phyloP scores from a whole-genome alignment of 768 basidiomycete species.

The Lenzites betulinus region DNA sequence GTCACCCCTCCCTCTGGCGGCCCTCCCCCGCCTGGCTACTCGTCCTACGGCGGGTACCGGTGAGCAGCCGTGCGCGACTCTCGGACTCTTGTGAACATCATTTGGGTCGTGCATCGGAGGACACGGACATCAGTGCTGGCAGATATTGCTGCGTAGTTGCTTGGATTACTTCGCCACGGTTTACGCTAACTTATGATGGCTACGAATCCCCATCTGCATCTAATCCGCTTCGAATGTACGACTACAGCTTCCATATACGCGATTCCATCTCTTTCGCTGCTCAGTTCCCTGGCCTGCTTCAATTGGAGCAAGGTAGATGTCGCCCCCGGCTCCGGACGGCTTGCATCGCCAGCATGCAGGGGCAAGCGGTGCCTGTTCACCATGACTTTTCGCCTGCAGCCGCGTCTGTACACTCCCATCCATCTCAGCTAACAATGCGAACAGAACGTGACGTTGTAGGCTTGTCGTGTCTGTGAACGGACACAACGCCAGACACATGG shows the following conservation, averaged over 20 bases:
- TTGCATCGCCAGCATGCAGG: too few species aligned
- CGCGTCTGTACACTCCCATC: too few species aligned
- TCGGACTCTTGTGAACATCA: neutral
- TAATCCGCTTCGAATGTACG: conserved; percentile 21
- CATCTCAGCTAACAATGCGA: too few species aligned
- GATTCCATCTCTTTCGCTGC: conserved; percentile 3
- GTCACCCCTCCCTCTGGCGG: conserved; percentile 16
- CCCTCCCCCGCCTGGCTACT: conserved; percentile 19
- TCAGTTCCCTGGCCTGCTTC: too few species aligned
- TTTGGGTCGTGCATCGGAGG: conserved; percentile 9
- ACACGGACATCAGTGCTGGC: conserved; percentile 12
- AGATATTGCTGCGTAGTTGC: neutral
- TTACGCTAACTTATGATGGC: conserved; percentile 25
- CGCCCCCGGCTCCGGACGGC: too few species aligned
- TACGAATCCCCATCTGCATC: conserved; percentile 12
- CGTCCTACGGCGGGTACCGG: conserved; percentile 21
- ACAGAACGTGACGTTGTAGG: too few species aligned
- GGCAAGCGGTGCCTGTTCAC: too few species aligned
- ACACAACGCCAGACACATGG: too few species aligned
- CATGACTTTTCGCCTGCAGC: too few species aligned
- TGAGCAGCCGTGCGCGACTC: neutral
- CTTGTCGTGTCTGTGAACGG: too few species aligned
- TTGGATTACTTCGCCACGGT: neutral
- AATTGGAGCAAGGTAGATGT: too few species aligned
- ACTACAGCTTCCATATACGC: conserved; percentile 22